Percentiles rank a stretch among this genome's conserved stretches.
Evolutionary conservation across 108 stramenopile genomes (phyloP).

Genomic region (Skeletonema marinoi): DNA sequence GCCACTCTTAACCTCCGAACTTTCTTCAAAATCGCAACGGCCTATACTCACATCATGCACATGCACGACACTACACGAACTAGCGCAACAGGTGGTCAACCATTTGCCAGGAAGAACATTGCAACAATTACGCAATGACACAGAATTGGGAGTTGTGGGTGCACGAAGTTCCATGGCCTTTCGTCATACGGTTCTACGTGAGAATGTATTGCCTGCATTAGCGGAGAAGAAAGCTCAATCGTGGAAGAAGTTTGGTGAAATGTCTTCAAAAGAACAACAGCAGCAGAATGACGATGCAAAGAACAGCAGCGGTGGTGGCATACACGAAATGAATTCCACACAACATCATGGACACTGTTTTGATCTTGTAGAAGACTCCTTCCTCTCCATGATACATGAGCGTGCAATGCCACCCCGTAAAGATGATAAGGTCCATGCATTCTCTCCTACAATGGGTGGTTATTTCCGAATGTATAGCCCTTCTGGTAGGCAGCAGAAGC

Average conservation of each 20-base stretch:
- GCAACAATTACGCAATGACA: slow-evolving; percentile 43
- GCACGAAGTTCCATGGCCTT: slow-evolving; percentile 64
- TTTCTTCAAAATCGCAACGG: slow-evolving; percentile 3
- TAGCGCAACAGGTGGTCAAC: slow-evolving; percentile 56
- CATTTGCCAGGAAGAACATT: slow-evolving; percentile 46
- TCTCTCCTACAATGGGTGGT: slow-evolving; percentile 40
- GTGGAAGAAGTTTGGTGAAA: background rate
- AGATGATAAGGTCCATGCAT: slow-evolving; percentile 11
- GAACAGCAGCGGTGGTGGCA: background rate
- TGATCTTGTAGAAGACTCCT: slow-evolving; percentile 82
- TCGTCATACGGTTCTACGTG: slow-evolving; percentile 62
- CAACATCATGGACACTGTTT: slow-evolving; percentile 58
- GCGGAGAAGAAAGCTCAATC: slow-evolving; percentile 12
- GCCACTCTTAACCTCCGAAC: slow-evolving; percentile 46
- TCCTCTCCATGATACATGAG: slow-evolving; percentile 61
- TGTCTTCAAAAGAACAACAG: background rate
- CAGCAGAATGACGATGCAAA: background rate
- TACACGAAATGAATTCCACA: slow-evolving; percentile 17
- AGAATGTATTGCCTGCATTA: slow-evolving; percentile 39
- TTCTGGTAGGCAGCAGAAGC: slow-evolving; percentile 6
- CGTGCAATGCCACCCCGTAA: slow-evolving; percentile 21
- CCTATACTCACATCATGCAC: slow-evolving; percentile 77
- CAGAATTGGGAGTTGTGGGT: slow-evolving; percentile 50
- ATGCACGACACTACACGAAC: slow-evolving; percentile 65
- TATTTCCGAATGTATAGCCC: slow-evolving; percentile 37